Conservation (phyloP, 352 stramenopile species). For the Globisporangium sylvaticum region DNA sequence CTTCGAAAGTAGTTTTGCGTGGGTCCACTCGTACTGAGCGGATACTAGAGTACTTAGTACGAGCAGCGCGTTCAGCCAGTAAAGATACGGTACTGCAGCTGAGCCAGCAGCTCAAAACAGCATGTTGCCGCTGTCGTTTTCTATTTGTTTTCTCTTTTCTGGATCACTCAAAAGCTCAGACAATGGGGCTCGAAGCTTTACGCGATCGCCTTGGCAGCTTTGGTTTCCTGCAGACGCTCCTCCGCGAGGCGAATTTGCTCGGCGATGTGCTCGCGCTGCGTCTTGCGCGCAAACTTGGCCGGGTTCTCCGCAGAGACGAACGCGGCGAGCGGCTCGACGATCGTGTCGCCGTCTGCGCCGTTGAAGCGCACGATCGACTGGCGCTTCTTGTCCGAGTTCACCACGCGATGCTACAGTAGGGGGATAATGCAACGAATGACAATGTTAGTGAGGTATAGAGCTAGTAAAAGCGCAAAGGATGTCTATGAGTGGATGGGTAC, state of each 20-base stretch:
- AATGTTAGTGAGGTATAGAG: neutral
- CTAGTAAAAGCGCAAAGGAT: too few relatives aligned
- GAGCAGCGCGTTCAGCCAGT: neutral
- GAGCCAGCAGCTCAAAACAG: neutral
- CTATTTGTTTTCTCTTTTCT: neutral
- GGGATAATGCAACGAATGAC: neutral
- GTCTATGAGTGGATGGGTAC: slow-evolving; percentile 21
- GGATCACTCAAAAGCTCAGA: neutral
- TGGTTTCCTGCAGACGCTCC: slow-evolving; percentile 57
- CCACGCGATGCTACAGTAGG: slow-evolving; percentile 56
- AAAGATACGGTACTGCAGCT: neutral
- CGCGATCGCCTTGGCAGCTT: slow-evolving; percentile 27
- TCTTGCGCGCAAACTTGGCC: slow-evolving; percentile 53
- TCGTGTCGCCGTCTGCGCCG: slow-evolving; percentile 61
- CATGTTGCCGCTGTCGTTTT: neutral
- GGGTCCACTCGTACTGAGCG: neutral
- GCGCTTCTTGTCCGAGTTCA: slow-evolving; percentile 69
- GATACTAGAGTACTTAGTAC: neutral
- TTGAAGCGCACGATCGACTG: slow-evolving; percentile 86
- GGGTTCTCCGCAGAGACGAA: slow-evolving; percentile 56
- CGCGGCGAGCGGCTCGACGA: slow-evolving; percentile 53
- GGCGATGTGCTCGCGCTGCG: slow-evolving; percentile 61
- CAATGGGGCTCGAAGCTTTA: neutral
- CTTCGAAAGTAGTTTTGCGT: slow-evolving; percentile 45
- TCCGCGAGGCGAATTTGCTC: slow-evolving; percentile 48